phyloP scores from a whole-genome alignment of 495 filamentous ascomycete species.

The Neurospora sp. region DNA sequence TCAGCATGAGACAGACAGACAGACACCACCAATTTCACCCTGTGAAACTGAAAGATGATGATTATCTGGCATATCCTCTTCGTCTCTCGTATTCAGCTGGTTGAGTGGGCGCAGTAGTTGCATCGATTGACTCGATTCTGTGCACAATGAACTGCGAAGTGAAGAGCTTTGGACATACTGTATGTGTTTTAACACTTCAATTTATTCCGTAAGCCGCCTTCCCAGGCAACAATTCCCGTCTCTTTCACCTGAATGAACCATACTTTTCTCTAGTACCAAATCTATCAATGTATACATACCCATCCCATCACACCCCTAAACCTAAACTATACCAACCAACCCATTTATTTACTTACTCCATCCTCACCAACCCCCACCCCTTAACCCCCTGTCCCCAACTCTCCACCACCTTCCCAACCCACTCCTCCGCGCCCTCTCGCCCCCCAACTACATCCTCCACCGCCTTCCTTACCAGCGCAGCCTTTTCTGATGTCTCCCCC shows the following conservation, averaged over 20 bases:
- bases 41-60: too few relatives aligned
- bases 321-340: neutral
- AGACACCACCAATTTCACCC: too few relatives aligned
- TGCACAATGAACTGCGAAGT: too few relatives aligned
- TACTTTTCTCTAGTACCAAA: neutral
- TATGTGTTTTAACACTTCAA: too few relatives aligned
- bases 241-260: neutral
- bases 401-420: constrained; percentile 30
- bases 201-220: too few relatives aligned
- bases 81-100: too few relatives aligned
- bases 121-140: too few relatives aligned
- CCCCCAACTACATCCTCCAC: constrained; percentile 18
- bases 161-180: too few relatives aligned
- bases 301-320: neutral
- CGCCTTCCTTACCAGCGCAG: constrained; percentile 1
- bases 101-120: too few relatives aligned
- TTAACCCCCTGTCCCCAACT: constrained; percentile 33
- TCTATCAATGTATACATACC: neutral
- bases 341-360: constrained; percentile 10
- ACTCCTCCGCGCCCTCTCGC: constrained; percentile 25
- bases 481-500: neutral
- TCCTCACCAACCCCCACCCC: constrained; percentile 28
- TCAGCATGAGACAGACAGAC: too few relatives aligned
- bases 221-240: neutral
- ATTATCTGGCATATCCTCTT: too few relatives aligned